phyloP scores from a whole-genome alignment of 257 asterid genomes.

The Forsythia viridissima region DNA sequence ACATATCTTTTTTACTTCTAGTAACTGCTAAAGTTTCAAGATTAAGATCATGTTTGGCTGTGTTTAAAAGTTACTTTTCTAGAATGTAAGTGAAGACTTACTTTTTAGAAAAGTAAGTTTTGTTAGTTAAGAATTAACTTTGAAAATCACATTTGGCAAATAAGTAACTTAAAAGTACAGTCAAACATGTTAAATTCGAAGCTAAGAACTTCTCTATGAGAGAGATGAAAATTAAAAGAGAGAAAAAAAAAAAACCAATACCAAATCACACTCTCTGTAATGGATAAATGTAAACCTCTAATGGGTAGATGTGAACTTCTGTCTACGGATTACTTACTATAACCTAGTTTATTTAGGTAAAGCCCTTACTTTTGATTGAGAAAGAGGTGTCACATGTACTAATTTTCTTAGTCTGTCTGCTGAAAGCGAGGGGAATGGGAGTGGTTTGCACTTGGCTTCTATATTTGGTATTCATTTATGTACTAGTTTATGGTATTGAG shows the following conservation, averaged over 20 bases:
- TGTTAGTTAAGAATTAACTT: not conserved
- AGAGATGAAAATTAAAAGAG: not conserved
- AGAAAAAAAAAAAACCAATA: not conserved
- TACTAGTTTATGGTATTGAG: not conserved
- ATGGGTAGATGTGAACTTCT: not conserved
- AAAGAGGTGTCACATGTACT: not conserved
- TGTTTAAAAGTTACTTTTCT: not conserved
- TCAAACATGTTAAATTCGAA: not conserved
- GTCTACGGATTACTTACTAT: not conserved
- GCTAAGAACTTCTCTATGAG: not conserved
- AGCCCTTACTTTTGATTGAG: not conserved
- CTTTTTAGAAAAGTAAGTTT: not conserved
- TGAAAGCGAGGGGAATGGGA: not conserved
- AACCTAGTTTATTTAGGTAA: not conserved
- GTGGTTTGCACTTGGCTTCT: not conserved
- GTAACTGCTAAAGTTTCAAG: not conserved
- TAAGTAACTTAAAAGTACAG: not conserved
- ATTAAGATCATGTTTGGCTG: not conserved
- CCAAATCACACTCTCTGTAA: not conserved
- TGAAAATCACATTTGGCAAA: not conserved
- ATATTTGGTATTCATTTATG: not conserved
- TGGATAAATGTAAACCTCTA: not conserved
- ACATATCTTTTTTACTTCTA: not conserved
- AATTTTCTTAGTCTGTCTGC: not conserved
- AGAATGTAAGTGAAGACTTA: not conserved